Evolutionary conservation across 1,284 basidiomycete genomes (phyloP).

Genomic region (Ustilago vetiveriae): DNA sequence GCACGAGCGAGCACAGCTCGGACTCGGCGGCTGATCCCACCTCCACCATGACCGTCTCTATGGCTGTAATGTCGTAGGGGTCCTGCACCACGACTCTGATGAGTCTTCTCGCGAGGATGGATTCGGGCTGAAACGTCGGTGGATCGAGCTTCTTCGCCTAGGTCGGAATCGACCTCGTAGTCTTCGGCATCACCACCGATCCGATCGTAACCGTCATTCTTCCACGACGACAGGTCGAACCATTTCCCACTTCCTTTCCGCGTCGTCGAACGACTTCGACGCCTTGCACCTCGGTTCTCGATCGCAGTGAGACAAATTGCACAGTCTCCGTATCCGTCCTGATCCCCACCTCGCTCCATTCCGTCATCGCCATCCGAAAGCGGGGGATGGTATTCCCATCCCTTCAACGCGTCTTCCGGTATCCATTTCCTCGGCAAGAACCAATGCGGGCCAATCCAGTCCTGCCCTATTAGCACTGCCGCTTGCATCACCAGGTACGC

Average conservation of each 20-base stretch:
- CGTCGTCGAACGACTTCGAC: not conserved
- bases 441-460: constrained; percentile 80
- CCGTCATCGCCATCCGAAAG: constrained; percentile 1
- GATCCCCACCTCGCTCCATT: not conserved
- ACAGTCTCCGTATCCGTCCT: constrained; percentile 25
- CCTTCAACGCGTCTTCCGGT: constrained; percentile 9
- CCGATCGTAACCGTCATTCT: constrained; percentile 6
- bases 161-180: constrained; percentile 9
- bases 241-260: not conserved
- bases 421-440: constrained; percentile 73
- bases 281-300: constrained; percentile 1
- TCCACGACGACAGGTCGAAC: not conserved
- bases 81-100: no score
- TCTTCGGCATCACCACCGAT: constrained; percentile 17
- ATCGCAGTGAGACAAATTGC: constrained; percentile 36
- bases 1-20: no score
- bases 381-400: constrained; percentile 41
- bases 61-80: no score
- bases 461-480: constrained; percentile 77
- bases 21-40: no score
- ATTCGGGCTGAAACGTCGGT: not conserved
- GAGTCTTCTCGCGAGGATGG: constrained; percentile 16
- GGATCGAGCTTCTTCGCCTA: not conserved
- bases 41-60: no score
- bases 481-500: constrained; percentile 76